A percentile compares a stretch with the other conserved stretches of the same genome.
phyloP scores from a whole-genome alignment of 768 basidiomycete genomes.

The Lentinula raphanica region DNA sequence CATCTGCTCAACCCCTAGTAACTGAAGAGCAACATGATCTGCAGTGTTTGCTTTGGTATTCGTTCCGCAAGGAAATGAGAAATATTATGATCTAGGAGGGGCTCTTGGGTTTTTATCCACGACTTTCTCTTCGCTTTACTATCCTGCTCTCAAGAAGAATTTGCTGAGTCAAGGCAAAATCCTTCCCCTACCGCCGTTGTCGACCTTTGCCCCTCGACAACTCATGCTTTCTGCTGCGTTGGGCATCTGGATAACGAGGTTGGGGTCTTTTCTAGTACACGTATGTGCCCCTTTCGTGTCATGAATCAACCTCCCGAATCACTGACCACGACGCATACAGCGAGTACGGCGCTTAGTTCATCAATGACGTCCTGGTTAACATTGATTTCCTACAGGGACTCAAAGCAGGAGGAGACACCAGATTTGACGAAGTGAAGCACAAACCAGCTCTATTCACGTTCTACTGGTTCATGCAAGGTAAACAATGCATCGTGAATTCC shows the following conservation, averaged over 20 bases:
- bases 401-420: slow-evolving; percentile 41
- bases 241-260: slow-evolving; percentile 54
- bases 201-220: slow-evolving; percentile 55
- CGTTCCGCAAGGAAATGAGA: slow-evolving; percentile 62
- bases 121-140: slow-evolving; percentile 57
- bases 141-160: slow-evolving; percentile 47
- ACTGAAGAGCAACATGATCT: not conserved
- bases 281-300: slow-evolving; percentile 26
- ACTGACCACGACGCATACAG: not conserved
- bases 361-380: not conserved
- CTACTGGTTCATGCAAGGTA: slow-evolving; percentile 64
- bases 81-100: slow-evolving; percentile 63
- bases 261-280: slow-evolving; percentile 55
- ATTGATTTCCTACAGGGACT: slow-evolving; percentile 24
- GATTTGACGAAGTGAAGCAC: slow-evolving; percentile 47
- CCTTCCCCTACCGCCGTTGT: slow-evolving; percentile 34
- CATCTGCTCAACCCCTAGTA: not conserved
- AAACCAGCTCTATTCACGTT: slow-evolving; percentile 42
- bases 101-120: slow-evolving; percentile 62
- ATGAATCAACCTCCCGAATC: no score
- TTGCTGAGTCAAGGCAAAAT: slow-evolving; percentile 36
- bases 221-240: slow-evolving; percentile 52
- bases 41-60: slow-evolving; percentile 53
- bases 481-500: slow-evolving; percentile 1
- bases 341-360: not conserved